These are phyloP conservation scores for Pleurotus eryngii DNA, from an alignment of 768 basidiomycete species.

Conservation along the genomic window DNA sequence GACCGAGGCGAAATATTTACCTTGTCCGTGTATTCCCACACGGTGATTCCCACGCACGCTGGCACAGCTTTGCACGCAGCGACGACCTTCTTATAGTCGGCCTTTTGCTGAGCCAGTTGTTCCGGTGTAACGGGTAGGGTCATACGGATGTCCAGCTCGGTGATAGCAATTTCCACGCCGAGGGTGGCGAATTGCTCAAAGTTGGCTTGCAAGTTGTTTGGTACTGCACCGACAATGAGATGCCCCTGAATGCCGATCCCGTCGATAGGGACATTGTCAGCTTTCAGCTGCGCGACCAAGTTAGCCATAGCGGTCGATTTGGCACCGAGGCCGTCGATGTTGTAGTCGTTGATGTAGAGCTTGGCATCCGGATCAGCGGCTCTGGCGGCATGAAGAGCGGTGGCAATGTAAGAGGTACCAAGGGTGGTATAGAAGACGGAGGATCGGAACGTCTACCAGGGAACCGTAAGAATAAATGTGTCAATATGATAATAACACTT, in stretches of 20 bases:
- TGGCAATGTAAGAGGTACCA: conserved; percentile 32
- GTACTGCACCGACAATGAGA: conserved; percentile 41
- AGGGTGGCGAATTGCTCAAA: conserved; percentile 39
- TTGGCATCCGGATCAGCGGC: conserved; percentile 6
- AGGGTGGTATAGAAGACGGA: conserved; percentile 41
- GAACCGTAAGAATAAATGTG: no score
- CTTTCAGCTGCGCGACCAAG: conserved; percentile 34
- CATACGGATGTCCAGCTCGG: conserved; percentile 47
- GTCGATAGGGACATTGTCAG: conserved; percentile 36
- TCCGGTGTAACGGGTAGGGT: conserved; percentile 30
- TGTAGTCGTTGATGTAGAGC: conserved; percentile 17
- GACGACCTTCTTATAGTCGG: conserved; percentile 40
- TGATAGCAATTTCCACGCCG: conserved; percentile 47
- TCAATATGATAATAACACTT: no score
- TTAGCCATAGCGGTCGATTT: conserved; percentile 41
- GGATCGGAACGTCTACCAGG: conserved; percentile 29
- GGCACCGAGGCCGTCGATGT: conserved; percentile 20
- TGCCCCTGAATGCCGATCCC: conserved; percentile 46
- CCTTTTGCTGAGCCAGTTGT: conserved; percentile 35
- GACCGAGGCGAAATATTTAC: neutral
- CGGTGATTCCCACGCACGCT: conserved; percentile 20
- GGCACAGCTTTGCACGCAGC: conserved; percentile 30
- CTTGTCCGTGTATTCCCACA: conserved; percentile 26
- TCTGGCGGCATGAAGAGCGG: conserved; percentile 40
- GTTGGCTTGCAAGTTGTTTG: conserved; percentile 29